Conservation (phyloP, 192 early-diverging fungal genomes). For the Funneliformis mosseae region DNA sequence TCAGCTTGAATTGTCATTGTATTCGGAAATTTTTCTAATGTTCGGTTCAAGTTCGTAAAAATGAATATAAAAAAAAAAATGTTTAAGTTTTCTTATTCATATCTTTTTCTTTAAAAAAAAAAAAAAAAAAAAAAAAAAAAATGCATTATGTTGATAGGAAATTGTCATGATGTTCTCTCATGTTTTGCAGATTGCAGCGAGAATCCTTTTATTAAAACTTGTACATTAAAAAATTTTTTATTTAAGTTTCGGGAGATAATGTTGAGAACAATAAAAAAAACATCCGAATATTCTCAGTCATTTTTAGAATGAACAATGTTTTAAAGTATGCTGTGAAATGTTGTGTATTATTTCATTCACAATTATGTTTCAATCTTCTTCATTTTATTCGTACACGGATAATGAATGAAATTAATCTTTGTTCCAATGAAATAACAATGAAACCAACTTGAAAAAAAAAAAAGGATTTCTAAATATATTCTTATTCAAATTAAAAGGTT, state of each 20-base stretch:
- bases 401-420: background rate
- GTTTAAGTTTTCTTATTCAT: background rate
- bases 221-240: too few relatives aligned
- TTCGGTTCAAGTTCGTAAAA: too few relatives aligned
- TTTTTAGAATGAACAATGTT: background rate
- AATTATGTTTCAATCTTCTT: background rate
- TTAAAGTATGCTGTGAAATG: background rate
- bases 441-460: too few relatives aligned
- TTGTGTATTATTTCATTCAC: background rate
- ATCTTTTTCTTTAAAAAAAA: background rate
- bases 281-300: background rate
- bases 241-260: background rate
- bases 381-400: background rate
- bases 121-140: too few relatives aligned
- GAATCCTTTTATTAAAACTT: too few relatives aligned
- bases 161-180: too few relatives aligned
- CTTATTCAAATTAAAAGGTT: too few relatives aligned
- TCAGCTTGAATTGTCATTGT: background rate
- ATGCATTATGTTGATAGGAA: too few relatives aligned
- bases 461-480: too few relatives aligned
- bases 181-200: too few relatives aligned
- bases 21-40: background rate
- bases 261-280: background rate
- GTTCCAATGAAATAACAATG: too few relatives aligned
- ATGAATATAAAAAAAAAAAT: background rate